phyloP scores from a whole-genome alignment of 352 stramenopile genomes.

The Globisporangium rhizosaccharum region DNA sequence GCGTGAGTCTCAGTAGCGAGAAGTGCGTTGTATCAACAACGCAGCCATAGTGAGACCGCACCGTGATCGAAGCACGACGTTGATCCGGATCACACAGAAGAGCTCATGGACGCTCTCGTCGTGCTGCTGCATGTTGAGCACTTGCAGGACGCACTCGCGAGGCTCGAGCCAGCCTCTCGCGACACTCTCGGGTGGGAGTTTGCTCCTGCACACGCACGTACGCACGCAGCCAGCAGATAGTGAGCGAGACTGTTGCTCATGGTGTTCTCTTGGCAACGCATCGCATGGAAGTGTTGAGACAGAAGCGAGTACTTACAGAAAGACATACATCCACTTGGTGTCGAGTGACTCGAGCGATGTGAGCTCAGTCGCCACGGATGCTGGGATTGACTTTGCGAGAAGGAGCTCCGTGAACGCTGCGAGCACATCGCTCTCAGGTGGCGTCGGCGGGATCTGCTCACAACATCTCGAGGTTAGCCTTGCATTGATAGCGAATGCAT shows the following conservation, averaged over 20 bases:
- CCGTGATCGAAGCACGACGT: conserved; percentile 43
- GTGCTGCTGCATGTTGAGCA: conserved; percentile 32
- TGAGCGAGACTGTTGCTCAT: background rate
- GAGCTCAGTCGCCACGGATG: conserved; percentile 34
- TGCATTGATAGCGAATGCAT: background rate
- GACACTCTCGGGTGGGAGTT: conserved; percentile 27
- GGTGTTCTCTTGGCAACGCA: background rate
- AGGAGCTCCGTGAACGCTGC: conserved; percentile 45
- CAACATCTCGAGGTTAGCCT: background rate
- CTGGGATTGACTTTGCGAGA: conserved; percentile 17
- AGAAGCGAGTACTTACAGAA: conserved; percentile 33
- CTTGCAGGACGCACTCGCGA: conserved; percentile 40
- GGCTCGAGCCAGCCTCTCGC: conserved; percentile 47
- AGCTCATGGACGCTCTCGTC: conserved; percentile 37
- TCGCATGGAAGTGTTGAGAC: background rate
- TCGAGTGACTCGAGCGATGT: conserved; percentile 33
- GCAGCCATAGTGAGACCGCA: conserved; percentile 10
- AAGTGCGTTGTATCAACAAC: background rate
- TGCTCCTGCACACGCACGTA: conserved; percentile 20
- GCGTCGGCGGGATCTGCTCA: conserved; percentile 44
- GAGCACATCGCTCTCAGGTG: conserved; percentile 29
- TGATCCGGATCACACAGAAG: conserved; percentile 58
- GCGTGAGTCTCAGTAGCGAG: background rate
- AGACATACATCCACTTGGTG: conserved; percentile 72
- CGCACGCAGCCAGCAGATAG: background rate